phyloP scores from a whole-genome alignment of 169 alveolate species.

The Sarcocystis neurona region DNA sequence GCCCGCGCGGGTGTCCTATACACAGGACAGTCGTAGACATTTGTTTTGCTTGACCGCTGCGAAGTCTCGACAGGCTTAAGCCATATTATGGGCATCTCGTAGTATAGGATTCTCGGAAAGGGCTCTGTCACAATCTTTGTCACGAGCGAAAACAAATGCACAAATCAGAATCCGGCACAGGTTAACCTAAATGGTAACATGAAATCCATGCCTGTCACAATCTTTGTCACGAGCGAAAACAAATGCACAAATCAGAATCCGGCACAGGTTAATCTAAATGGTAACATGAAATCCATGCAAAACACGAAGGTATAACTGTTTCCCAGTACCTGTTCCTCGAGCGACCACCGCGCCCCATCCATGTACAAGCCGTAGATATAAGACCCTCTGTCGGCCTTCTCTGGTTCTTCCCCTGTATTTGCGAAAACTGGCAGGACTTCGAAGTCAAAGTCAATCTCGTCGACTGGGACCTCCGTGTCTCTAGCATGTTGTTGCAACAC shows the following conservation, averaged over 20 bases:
- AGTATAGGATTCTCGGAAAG: slow-evolving; percentile 65
- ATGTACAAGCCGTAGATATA: slow-evolving; percentile 88
- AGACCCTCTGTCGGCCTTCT: slow-evolving; percentile 81
- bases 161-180: background rate
- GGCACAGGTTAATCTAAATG: background rate
- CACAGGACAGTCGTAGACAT: slow-evolving; percentile 79
- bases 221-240: background rate
- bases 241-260: background rate
- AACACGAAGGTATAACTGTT: background rate
- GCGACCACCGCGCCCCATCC: slow-evolving; percentile 92
- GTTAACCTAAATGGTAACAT: background rate
- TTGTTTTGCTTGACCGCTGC: slow-evolving; percentile 55
- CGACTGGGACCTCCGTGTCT: slow-evolving; percentile 86
- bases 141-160: background rate
- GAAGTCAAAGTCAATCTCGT: slow-evolving; percentile 84
- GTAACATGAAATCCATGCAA: background rate
- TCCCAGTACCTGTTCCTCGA: slow-evolving; percentile 53
- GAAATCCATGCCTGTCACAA: background rate
- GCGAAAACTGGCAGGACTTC: slow-evolving; percentile 66
- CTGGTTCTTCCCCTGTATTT: background rate
- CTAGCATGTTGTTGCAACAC: slow-evolving; percentile 89
- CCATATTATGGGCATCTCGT: slow-evolving; percentile 71
- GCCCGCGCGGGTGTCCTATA: slow-evolving; percentile 80
- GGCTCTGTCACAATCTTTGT: slow-evolving; percentile 76
- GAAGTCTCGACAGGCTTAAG: slow-evolving; percentile 73